Conservation (phyloP, 164 flowering plant genomes). For the Paratinospora sagittata region DNA sequence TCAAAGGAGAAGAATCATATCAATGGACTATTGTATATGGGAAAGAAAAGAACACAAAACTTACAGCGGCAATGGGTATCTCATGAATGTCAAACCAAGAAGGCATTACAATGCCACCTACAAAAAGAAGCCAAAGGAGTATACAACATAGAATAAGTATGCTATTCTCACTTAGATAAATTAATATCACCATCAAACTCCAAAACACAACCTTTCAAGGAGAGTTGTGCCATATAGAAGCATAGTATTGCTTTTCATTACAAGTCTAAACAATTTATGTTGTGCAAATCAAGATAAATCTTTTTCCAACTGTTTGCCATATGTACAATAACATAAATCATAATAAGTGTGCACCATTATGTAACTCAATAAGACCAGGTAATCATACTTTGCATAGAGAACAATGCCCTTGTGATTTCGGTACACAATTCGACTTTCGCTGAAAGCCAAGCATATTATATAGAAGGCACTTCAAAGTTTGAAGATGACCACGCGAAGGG, state of each 20-base stretch:
- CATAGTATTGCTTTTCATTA: neutral
- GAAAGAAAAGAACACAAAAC: constrained; percentile 21
- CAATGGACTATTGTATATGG: neutral
- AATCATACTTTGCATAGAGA: neutral
- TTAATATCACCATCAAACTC: neutral
- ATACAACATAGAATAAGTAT: neutral
- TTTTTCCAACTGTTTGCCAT: neutral
- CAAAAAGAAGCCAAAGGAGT: constrained; percentile 22
- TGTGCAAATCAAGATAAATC: neutral
- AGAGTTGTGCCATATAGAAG: neutral
- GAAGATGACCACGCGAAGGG: neutral
- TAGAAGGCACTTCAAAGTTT: neutral
- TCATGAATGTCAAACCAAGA: constrained; percentile 96
- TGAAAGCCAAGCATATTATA: neutral
- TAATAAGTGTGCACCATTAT: neutral
- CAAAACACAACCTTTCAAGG: too few species aligned
- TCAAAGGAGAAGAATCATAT: neutral
- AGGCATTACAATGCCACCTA: constrained; percentile 88
- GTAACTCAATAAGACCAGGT: neutral
- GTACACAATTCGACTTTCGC: neutral
- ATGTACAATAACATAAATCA: neutral
- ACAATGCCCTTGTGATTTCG: neutral
- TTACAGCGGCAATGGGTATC: constrained; percentile 82
- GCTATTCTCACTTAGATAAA: neutral
- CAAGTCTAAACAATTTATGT: too few species aligned